These are phyloP conservation scores for Lagenidium sp. DNA, from an alignment of 352 stramenopile genomes.

Conservation along the genomic window DNA sequence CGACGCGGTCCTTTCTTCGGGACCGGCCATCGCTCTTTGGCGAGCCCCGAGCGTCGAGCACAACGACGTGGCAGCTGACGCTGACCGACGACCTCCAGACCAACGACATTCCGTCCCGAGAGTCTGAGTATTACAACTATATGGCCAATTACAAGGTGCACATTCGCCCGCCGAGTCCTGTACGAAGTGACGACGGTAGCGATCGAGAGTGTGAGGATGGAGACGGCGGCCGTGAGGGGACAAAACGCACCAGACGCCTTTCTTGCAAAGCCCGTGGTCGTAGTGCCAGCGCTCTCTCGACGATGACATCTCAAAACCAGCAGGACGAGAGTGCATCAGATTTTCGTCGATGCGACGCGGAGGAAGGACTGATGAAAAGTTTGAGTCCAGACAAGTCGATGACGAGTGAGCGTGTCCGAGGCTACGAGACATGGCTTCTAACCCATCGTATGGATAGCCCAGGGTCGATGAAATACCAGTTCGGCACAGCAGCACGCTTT, in stretches of 20 bases:
- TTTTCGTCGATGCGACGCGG: too few species aligned
- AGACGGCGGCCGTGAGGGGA: not conserved
- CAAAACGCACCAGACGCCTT: too few species aligned
- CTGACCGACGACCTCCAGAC: conserved; percentile 15
- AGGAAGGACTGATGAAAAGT: too few species aligned
- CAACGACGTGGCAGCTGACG: conserved; percentile 31
- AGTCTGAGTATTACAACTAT: conserved; percentile 36
- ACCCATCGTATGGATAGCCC: too few species aligned
- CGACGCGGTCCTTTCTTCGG: conserved; percentile 1
- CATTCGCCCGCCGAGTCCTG: conserved; percentile 8
- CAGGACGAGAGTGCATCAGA: too few species aligned
- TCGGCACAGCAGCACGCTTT: conserved; percentile 4
- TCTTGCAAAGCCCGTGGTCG: too few species aligned
- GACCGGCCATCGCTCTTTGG: conserved; percentile 6
- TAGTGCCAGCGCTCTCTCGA: too few species aligned
- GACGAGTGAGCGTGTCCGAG: too few species aligned
- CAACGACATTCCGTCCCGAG: conserved; percentile 35
- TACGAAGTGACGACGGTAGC: not conserved
- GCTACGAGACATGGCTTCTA: too few species aligned
- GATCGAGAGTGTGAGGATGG: conserved; percentile 1
- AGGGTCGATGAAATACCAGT: too few species aligned
- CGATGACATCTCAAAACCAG: not conserved
- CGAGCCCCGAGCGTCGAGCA: conserved; percentile 1
- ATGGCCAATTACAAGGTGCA: conserved; percentile 52
- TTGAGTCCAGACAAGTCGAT: too few species aligned